Evolutionary conservation across 1,139 yeast species (phyloP).

Genomic region (Kodamaea anthophila): DNA sequence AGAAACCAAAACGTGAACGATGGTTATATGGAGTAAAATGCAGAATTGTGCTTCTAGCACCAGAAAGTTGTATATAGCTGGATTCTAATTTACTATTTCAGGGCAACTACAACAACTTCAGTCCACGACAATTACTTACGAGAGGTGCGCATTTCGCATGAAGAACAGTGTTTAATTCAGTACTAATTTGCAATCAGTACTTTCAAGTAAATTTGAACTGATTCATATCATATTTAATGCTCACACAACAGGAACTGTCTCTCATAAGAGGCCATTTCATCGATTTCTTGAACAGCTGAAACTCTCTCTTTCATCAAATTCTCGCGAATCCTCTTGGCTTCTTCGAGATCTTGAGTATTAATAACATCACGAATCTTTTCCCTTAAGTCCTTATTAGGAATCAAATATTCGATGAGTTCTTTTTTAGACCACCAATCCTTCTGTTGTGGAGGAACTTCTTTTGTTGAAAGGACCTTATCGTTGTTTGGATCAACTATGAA

Average conservation of each 20-base stretch:
- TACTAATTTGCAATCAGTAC: too few species aligned
- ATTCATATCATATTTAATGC: too few species aligned
- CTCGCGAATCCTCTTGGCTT: slow-evolving; percentile 22
- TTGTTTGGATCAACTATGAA: slow-evolving; percentile 36
- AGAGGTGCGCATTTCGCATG: too few species aligned
- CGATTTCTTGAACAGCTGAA: slow-evolving; percentile 4
- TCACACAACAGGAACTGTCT: slow-evolving; percentile 2
- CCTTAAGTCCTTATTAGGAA: slow-evolving; percentile 8
- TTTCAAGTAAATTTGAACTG: too few species aligned
- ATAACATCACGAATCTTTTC: slow-evolving; percentile 3
- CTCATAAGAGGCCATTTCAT: slow-evolving; percentile 2
- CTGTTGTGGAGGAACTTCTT: slow-evolving; percentile 38
- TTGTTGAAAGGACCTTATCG: slow-evolving; percentile 22
- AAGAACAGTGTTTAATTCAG: too few species aligned
- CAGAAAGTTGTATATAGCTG: too few species aligned
- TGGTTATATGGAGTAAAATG: too few species aligned
- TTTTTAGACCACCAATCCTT: slow-evolving; percentile 27
- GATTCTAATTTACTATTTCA: too few species aligned
- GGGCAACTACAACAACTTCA: too few species aligned
- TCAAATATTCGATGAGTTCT: slow-evolving; percentile 4
- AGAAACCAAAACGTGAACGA: too few species aligned
- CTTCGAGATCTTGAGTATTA: slow-evolving; percentile 12
- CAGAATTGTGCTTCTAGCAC: too few species aligned
- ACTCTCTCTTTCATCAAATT: slow-evolving; percentile 31
- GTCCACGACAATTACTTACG: too few species aligned